Evolutionary conservation across 371 early-diverging fungal species (phyloP).

Genomic region (Zancudomyces culisetae): DNA sequence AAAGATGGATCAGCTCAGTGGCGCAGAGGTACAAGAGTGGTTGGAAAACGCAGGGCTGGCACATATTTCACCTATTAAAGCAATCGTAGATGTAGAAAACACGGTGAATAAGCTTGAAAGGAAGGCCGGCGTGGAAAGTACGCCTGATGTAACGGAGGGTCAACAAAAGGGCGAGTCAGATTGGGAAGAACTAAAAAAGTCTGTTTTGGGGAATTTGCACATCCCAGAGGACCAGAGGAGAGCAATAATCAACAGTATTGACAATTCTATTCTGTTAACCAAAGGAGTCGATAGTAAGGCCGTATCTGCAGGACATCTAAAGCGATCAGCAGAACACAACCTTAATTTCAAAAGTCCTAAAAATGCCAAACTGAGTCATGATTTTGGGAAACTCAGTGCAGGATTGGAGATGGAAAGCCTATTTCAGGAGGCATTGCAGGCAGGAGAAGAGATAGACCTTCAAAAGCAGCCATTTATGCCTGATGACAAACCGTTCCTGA

Average conservation of each 20-base stretch:
- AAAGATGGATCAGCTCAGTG: no score
- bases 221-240: background rate
- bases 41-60: no score
- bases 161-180: no score
- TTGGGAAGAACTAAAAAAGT: constrained; percentile 8
- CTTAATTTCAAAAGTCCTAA: background rate
- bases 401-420: constrained; percentile 20
- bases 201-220: background rate
- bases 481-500: constrained; percentile 14
- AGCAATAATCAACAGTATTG: background rate
- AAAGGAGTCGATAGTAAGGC: background rate
- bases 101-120: no score
- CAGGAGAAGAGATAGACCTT: constrained; percentile 21
- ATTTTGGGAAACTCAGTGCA: constrained; percentile 12
- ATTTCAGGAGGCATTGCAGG: constrained; percentile 23
- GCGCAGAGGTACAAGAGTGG: no score
- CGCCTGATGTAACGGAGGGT: no score
- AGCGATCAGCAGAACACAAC: background rate
- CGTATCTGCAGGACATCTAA: background rate
- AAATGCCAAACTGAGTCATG: constrained; percentile 12
- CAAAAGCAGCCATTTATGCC: constrained; percentile 17
- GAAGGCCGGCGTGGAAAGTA: no score
- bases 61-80: no score
- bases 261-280: background rate
- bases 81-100: no score